phyloP scores from a whole-genome alignment of 306 rosid species.

The Quillaja saponaria region DNA sequence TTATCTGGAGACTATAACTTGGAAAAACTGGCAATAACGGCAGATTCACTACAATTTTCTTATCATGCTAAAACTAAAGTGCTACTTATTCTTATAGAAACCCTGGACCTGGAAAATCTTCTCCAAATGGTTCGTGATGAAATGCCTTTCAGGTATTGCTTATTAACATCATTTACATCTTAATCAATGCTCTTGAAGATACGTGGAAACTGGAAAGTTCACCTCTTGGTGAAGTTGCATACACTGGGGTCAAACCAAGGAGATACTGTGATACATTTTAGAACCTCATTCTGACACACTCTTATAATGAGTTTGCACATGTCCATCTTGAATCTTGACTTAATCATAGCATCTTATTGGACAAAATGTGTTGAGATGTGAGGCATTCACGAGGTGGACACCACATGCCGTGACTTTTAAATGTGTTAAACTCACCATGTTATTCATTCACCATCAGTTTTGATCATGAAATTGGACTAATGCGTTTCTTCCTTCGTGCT shows the following conservation, averaged over 20 bases:
- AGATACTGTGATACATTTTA: slow-evolving; percentile 13
- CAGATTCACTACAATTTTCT: slow-evolving; percentile 62
- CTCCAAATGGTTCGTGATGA: slow-evolving; percentile 96
- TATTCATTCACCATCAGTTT: slow-evolving; percentile 14
- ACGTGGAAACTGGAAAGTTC: slow-evolving; percentile 10
- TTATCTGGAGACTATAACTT: slow-evolving; percentile 73
- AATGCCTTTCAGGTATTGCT: slow-evolving; percentile 72
- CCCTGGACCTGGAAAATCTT: slow-evolving; percentile 81
- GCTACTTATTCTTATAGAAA: slow-evolving; percentile 78
- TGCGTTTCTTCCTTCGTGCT: slow-evolving; percentile 21
- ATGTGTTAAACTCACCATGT: slow-evolving; percentile 16
- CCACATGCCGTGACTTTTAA: slow-evolving; percentile 6
- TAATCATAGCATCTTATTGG: slow-evolving; percentile 3
- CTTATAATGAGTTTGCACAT: slow-evolving; percentile 7
- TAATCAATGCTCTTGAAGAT: slow-evolving; percentile 10
- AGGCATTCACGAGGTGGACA: slow-evolving; percentile 14
- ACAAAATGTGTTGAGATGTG: slow-evolving; percentile 10
- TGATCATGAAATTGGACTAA: slow-evolving; percentile 6
- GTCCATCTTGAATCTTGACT: slow-evolving; percentile 22
- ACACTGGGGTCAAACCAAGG: slow-evolving; percentile 21
- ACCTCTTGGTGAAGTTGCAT: no score
- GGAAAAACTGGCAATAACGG: slow-evolving; percentile 65
- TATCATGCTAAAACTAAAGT: slow-evolving; percentile 73
- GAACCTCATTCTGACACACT: slow-evolving; percentile 23
- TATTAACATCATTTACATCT: slow-evolving; percentile 27